Evolutionary conservation across 2,329 filamentous ascomycete species (phyloP).

Genomic region (Fusarium sp.): DNA sequence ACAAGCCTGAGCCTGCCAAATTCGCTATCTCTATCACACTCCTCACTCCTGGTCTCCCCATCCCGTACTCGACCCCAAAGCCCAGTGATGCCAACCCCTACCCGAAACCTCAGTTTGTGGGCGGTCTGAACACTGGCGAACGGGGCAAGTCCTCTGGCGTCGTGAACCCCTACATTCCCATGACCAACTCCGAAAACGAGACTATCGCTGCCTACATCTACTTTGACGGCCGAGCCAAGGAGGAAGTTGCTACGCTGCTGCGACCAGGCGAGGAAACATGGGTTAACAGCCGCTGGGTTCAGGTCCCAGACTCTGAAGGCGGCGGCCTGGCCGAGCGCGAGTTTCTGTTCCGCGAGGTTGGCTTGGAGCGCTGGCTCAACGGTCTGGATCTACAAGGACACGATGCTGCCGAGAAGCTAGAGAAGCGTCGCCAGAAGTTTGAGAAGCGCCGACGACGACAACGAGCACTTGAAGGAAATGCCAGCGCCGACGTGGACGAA

Average conservation of each 20-base stretch:
- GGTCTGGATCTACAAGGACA: slow-evolving; percentile 95
- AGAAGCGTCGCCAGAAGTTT: slow-evolving; percentile 88
- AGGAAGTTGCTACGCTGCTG: slow-evolving; percentile 95
- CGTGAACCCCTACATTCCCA: slow-evolving; percentile 89
- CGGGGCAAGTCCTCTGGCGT: slow-evolving; percentile 64
- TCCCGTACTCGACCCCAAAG: slow-evolving; percentile 94
- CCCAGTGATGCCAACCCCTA: slow-evolving; percentile 81
- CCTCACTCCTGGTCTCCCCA: slow-evolving; percentile 87
- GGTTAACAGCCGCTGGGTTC: slow-evolving; percentile 99
- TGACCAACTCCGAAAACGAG: slow-evolving; percentile 94
- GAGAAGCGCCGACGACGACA: slow-evolving; percentile 77
- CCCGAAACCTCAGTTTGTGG: slow-evolving; percentile 86
- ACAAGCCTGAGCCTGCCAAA: slow-evolving; percentile 91
- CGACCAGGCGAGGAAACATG: slow-evolving; percentile 96
- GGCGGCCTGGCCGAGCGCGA: slow-evolving; percentile 96
- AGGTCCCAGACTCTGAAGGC: slow-evolving; percentile 90
- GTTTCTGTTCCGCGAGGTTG: slow-evolving; percentile 97
- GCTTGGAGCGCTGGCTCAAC: slow-evolving; percentile 95
- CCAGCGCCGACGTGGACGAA: slow-evolving; percentile 55
- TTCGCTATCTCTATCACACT: slow-evolving; percentile 99
- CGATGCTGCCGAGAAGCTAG: slow-evolving; percentile 89
- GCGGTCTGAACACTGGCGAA: slow-evolving; percentile 71
- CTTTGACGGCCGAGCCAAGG: slow-evolving; percentile 94
- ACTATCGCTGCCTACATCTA: slow-evolving; percentile 99
- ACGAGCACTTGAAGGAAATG: slow-evolving; percentile 62